Percentiles rank a stretch among this genome's conserved stretches.
phyloP scores from a whole-genome alignment of 345 rosid genomes.

The Aquilaria malaccensis region DNA sequence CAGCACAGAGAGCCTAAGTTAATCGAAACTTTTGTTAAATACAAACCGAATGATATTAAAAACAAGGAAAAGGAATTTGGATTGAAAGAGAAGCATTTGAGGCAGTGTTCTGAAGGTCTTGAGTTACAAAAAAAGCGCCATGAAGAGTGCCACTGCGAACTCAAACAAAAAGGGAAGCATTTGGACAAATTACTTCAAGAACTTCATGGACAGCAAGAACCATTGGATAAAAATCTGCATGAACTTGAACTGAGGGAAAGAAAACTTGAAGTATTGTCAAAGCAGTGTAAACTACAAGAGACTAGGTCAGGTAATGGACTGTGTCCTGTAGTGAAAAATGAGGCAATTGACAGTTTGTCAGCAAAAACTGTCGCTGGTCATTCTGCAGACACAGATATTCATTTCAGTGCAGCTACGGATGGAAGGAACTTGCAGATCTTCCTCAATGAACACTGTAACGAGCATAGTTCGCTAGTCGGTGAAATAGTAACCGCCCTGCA shows the following conservation, averaged over 20 bases:
- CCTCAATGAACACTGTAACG: conserved; percentile 15
- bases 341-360: too few relatives aligned
- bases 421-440: conserved; percentile 19
- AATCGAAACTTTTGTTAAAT: background rate
- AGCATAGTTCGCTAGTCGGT: conserved; percentile 10
- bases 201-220: background rate
- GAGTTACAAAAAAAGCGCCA: conserved; percentile 13
- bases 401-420: conserved; percentile 1
- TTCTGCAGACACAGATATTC: conserved; percentile 6
- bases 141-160: conserved; percentile 5
- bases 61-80: conserved; percentile 4
- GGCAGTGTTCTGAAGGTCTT: conserved; percentile 8
- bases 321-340: background rate
- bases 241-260: conserved; percentile 4
- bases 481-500: conserved; percentile 15
- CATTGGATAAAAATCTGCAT: too few relatives aligned
- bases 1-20: background rate
- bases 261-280: conserved; percentile 9
- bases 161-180: conserved; percentile 12
- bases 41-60: background rate
- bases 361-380: background rate
- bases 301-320: background rate
- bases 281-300: conserved; percentile 5
- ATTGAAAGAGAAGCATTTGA: conserved; percentile 8
- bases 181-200: conserved; percentile 9